phyloP scores from a whole-genome alignment of 352 stramenopile species.

The Phytopythium boreale region DNA sequence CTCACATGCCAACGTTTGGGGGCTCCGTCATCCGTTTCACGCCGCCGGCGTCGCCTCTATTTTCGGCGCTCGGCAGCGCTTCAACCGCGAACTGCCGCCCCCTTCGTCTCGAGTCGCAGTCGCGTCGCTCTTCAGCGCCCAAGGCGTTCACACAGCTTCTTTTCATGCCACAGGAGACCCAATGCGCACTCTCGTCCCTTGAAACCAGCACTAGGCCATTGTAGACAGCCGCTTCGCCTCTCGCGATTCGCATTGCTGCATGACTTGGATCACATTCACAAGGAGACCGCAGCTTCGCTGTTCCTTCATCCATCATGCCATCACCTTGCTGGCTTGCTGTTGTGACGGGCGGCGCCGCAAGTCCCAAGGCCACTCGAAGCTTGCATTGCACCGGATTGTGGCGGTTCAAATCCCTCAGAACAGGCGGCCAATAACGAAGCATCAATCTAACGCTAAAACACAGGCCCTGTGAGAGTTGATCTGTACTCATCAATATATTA shows the following conservation, averaged over 20 bases:
- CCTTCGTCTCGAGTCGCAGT: not conserved
- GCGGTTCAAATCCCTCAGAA: not conserved
- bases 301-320: not conserved
- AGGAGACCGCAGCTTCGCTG: too few relatives aligned
- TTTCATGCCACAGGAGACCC: too few relatives aligned
- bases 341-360: not conserved
- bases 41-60: not conserved
- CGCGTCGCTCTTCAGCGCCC: not conserved
- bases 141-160: too few relatives aligned
- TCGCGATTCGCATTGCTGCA: too few relatives aligned
- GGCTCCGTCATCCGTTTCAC: not conserved
- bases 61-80: not conserved
- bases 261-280: too few relatives aligned
- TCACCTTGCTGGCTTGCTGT: not conserved
- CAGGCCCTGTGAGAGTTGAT: not conserved
- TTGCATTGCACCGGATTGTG: slow-evolving; percentile 7
- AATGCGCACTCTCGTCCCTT: too few relatives aligned
- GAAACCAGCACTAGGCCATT: too few relatives aligned
- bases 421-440: not conserved
- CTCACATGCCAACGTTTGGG: too few relatives aligned
- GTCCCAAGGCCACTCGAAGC: not conserved
- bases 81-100: not conserved
- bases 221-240: too few relatives aligned
- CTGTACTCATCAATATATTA: not conserved
- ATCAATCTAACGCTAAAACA: not conserved